Percentiles rank a stretch among this genome's conserved stretches.
Evolutionary conservation across 768 basidiomycete genomes (phyloP).

Genomic region (Cystoderma amianthinum): DNA sequence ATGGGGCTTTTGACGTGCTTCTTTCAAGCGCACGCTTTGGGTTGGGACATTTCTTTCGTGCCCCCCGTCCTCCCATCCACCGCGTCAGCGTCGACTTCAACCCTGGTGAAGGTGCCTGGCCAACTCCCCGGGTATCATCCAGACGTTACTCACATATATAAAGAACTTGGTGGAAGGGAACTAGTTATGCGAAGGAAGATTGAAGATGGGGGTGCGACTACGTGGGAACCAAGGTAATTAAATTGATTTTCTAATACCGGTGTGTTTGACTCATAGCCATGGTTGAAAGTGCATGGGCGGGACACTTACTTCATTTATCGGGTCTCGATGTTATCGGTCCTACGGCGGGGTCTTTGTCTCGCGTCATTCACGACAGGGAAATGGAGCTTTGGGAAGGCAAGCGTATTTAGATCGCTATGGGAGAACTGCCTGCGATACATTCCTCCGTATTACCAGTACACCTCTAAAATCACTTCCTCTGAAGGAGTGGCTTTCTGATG

Average conservation of each 20-base stretch:
- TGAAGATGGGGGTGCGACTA: conserved; percentile 49
- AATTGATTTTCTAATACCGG: neutral
- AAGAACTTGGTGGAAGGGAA: conserved; percentile 62
- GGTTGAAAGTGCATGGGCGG: conserved; percentile 52
- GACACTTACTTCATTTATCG: conserved; percentile 49
- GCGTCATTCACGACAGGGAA: conserved; percentile 56
- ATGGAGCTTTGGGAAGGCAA: conserved; percentile 59
- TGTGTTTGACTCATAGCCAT: conserved; percentile 28
- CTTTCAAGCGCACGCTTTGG: conserved; percentile 56
- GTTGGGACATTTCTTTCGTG: conserved; percentile 59
- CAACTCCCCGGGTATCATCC: conserved; percentile 53
- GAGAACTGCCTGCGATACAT: conserved; percentile 42
- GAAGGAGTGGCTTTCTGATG: conserved; percentile 63
- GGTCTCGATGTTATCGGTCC: conserved; percentile 61
- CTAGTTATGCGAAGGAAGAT: conserved; percentile 56
- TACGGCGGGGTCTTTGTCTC: conserved; percentile 55
- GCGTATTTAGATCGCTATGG: conserved; percentile 32
- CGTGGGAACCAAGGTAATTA: conserved; percentile 54
- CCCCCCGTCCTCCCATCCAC: conserved; percentile 53
- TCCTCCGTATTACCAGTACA: conserved; percentile 51
- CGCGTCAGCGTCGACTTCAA: conserved; percentile 54
- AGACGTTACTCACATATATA: conserved; percentile 59
- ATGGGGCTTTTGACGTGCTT: conserved; percentile 51
- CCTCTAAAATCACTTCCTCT: conserved; percentile 58
- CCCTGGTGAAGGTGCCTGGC: conserved; percentile 47